Evolutionary conservation across 495 filamentous ascomycete species (phyloP), one percentile per base, ranked within the genome.

Genomic region (Xylaria acuta): DNA sequence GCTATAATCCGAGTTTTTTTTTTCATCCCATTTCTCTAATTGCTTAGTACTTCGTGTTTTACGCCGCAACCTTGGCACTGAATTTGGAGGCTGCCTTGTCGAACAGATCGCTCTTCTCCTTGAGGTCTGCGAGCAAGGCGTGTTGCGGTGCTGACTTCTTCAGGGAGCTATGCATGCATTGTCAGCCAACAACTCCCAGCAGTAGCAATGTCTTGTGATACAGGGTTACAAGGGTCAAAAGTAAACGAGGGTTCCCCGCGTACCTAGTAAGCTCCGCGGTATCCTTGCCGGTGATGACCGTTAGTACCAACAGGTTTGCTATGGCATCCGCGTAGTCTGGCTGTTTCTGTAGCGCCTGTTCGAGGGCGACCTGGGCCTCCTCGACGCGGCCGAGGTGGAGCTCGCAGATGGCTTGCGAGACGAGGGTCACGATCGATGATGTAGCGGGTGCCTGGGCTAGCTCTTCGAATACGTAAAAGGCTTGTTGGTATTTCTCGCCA

Each of bases 401-500:
- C 80, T 99, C 96, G 47, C 93, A 91, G 36, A 98, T 90, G 36
- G 94, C 95, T 86, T 98, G 96, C 41, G 91, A 91, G 73, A 97
- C 87, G 47, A 97, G 89, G 34, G 88, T 86, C 47, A 89, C 87
- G 63, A 88, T 82, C 1, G 92, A 89, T 7, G 90, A 88, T 43
- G 91, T 90, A 64, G 91, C 88, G 22, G 93, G 92, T 30, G 92
- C 90, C 80, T 97, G 92, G 27, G 96, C 96, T 49, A 99, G 90
- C 81, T 99, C 96, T 83, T 98, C 95, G 79, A 94, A 99, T 75
- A 99, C 95, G 87, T 99, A 99, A 84, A 96, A 99, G 45, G 95
- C 92, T 75, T 94, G 92, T 81, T 98, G 96, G 85, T 98, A 99
- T 81, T 93, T 94, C 73, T 98, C 95, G 72, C 94, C 94, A 77